phyloP scores from a whole-genome alignment of 148 eudicot genomes.

The Nepenthes gracilis region DNA sequence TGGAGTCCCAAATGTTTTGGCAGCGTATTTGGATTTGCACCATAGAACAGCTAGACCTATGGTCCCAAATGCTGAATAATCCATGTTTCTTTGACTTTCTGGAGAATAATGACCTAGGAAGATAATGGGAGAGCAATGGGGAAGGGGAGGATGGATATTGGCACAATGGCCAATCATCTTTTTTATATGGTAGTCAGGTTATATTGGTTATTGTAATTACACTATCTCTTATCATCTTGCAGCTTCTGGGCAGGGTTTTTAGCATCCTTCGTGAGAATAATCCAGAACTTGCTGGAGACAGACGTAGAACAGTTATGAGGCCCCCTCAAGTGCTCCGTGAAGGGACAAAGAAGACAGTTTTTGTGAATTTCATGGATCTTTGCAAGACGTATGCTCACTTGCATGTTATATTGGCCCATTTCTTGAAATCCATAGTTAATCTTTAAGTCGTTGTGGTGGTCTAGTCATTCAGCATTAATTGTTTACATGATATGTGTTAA shows the following conservation, averaged over 20 bases:
- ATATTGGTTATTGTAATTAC: background rate
- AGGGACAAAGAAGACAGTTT: constrained; percentile 97
- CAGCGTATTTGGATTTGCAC: too few species aligned
- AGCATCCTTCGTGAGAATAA: constrained; percentile 87
- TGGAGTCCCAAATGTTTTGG: too few species aligned
- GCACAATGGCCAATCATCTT: background rate
- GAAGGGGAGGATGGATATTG: too few species aligned
- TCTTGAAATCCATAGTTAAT: too few species aligned
- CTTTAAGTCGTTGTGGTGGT: too few species aligned
- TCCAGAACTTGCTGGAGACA: constrained; percentile 95
- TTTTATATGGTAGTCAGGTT: background rate
- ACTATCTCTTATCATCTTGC: constrained; percentile 8
- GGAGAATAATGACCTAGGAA: too few species aligned
- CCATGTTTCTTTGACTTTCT: too few species aligned
- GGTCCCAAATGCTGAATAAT: too few species aligned
- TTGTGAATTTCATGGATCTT: constrained; percentile 90
- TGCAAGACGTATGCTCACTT: constrained; percentile 63
- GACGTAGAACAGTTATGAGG: constrained; percentile 94
- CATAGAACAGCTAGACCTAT: too few species aligned
- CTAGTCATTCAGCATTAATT: too few species aligned
- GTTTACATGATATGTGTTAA: too few species aligned
- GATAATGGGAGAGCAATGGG: too few species aligned
- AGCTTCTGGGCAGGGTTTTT: constrained; percentile 90
- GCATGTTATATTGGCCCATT: background rate
- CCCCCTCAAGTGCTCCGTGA: constrained; percentile 98